Base-by-base conservation (phyloP, 1,284 basidiomycete genomes). In the Trichosporon faecale region DNA sequence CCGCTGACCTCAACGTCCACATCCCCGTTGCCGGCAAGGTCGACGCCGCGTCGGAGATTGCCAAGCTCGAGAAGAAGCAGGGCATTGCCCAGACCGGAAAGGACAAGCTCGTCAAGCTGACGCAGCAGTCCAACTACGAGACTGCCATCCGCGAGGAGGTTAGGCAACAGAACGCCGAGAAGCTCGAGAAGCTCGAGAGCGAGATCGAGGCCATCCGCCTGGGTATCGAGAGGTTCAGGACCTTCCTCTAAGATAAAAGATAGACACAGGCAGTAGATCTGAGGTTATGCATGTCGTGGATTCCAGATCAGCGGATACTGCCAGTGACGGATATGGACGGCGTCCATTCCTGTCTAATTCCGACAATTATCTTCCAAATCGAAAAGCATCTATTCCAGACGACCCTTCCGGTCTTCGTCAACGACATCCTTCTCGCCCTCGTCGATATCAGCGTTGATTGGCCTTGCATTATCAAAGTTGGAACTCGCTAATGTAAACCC, bases 1-100 rank as follows among this genome's bases (percentile, higher is more conserved):
- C 89, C 0, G 85, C 91, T 12, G 90, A 90, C 2, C 85, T 94
- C 61, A 88, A 90, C 52, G 87, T 93, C 3, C 89, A 95, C 80
- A 87, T 95, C 9, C 90, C 95, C 70, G 94, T 98, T 66, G 76
- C 93, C 91, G 94, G 94, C 49, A 88, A 92, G 46, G 89, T 96
- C 40, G 91, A 96, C 81, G 85, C 95, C 11, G 89, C 92, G 66
- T 88, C 87, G 11, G 94, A 97, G 83, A 91, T 96, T 64, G 85
- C 87, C 60, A 96, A 95, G 82, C 90, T 90, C 73, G 89, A 93
- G 78, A 96, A 95, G 88, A 95, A 94, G 84, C 86, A 91, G 31
- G 88, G 89, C 37, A 84, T 95, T 6, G 89, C 89, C 6, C 85
- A 87, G 67, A 77, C 91, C 70, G 90, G 89, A 75, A 85, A 91